Base-by-base conservation (phyloP, 164 flowering plant species). In the Kalanchoe fedtschenkoi region DNA sequence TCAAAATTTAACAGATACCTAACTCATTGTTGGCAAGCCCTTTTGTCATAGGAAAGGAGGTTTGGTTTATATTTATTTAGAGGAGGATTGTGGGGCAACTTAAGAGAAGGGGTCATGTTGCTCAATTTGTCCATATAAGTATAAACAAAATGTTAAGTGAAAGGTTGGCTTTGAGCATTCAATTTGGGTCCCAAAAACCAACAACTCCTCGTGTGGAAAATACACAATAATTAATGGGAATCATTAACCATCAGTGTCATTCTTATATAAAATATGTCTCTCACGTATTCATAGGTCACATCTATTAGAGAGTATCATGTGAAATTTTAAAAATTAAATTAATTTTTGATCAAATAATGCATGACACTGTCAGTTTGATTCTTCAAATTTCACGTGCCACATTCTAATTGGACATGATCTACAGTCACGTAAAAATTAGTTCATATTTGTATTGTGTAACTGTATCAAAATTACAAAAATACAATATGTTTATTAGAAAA, bases 181-280 rank as follows among this genome's bases (percentile, higher is more conserved):
- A 65, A 57, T 41, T 68, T 57, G 69, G 75, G 69, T 6, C 69
- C 72, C 69, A 56, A 9, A 68, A 44, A 54, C 63, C 56, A 68
- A 73, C 73, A 61, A 70, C 42, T 67, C 56, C 60, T 60, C 60
- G 61, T 72, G 69, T 72, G 66, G 69, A 66, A 32, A 61, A 57
- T 66, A 64, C 55, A 34, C 62, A 64, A 37, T 71, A 68, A 62
- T 67, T 67, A 65, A 37, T 70, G 69, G 74, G 69, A 64, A 68
- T 70, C 72, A 75, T 72, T 72, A 67, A 61, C 71, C 71, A n/a
- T 34, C 15, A 10, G 38, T 34, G 34, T 0, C 11, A 37, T 34
- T 34, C 10, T 24, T 17, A 32, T 58, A 33, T 24, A 58, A 7
- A n/a, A n/a, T n/a, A n/a, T n/a, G n/a, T n/a, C n/a, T n/a, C n/a